These are phyloP conservation scores for Candida awuae DNA, from an alignment of 805 yeast species.

Conservation along the genomic window DNA sequence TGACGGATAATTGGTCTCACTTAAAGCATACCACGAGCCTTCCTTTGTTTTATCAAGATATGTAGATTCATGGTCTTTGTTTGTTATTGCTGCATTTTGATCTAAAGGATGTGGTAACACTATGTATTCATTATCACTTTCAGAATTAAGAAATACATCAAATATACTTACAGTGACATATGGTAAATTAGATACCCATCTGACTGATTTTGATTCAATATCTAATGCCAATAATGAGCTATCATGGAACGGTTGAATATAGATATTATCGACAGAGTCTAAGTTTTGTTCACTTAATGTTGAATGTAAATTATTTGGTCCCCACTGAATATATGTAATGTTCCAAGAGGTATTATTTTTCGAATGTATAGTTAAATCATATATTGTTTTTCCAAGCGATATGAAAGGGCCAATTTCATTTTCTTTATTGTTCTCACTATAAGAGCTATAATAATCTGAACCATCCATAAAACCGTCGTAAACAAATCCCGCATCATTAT, in stretches of 20 bases:
- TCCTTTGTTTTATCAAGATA: slow-evolving; percentile 56
- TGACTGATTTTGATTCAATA: slow-evolving; percentile 56
- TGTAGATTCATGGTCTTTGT: slow-evolving; percentile 34
- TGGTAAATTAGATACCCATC: slow-evolving; percentile 73
- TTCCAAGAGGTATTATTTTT: slow-evolving; percentile 69
- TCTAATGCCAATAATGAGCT: slow-evolving; percentile 71
- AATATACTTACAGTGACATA: slow-evolving; percentile 69
- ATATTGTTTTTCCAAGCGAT: slow-evolving; percentile 63
- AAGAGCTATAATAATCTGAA: slow-evolving; percentile 4
- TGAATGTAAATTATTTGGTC: slow-evolving; percentile 75
- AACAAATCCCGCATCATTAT: neutral
- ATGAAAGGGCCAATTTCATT: slow-evolving; percentile 29
- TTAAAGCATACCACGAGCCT: slow-evolving; percentile 82
- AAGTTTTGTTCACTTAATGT: slow-evolving; percentile 41
- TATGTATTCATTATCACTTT: slow-evolving; percentile 32
- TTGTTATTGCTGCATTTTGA: neutral
- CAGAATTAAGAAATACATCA: slow-evolving; percentile 49
- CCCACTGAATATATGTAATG: slow-evolving; percentile 83
- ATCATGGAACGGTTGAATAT: slow-evolving; percentile 80
- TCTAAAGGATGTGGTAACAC: slow-evolving; percentile 63
- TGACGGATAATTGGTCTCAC: slow-evolving; percentile 69
- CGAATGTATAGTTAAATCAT: slow-evolving; percentile 70
- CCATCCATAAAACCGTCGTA: neutral
- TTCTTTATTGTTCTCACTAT: slow-evolving; percentile 9
- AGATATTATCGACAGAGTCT: slow-evolving; percentile 61